Base-by-base conservation (phyloP, 306 rosid species). In the Acacia crassicarpa region DNA sequence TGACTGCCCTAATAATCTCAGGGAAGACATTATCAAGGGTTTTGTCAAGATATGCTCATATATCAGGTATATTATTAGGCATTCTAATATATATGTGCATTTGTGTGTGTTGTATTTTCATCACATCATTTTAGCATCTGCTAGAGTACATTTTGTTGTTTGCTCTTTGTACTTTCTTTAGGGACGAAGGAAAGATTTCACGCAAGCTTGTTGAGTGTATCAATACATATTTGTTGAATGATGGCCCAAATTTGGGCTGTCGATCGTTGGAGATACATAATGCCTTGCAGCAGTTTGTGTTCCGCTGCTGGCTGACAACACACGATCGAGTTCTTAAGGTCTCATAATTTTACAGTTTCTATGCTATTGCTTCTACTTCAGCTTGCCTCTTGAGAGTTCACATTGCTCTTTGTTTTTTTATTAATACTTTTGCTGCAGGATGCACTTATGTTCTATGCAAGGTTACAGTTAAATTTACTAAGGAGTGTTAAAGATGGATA, bases 311-410 rank as follows among this genome's bases (percentile, higher is more conserved):
- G 98, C 69, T 93, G 85, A 86, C 92, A 53, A 91, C 98, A 66
- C 99, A 89, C 82, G 99, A 95, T 83, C 96, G 97, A 83, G 86
- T 89, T 78, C 95, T 93, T 63, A 95, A 95, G 98, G 95, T 95
- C 46, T 79, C 59, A 44, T 73, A 45, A 40, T 53, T 62, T 74
- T 81, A 71, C 67, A 80, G 77, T 80, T 77, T 75, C 38, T 54
- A 78, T 66, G 54, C 75, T 81, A 59, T 22, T 86, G 32, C 27
- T 73, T 65, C 70, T 33, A 63, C 72, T 32, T 58, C 61, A 40
- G 72, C 56, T 74, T 81, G 35, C 48, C 49, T 72, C 58, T 46
- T 41, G 44, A 1, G 3, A 40, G 30, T 67, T 81, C 16, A 17
- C 70, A 59, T 11, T 48, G 1, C 74, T 78, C 75, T 61, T 53